phyloP scores from a whole-genome alignment of 176 grass and related monocot species.

The Juncus effusus region DNA sequence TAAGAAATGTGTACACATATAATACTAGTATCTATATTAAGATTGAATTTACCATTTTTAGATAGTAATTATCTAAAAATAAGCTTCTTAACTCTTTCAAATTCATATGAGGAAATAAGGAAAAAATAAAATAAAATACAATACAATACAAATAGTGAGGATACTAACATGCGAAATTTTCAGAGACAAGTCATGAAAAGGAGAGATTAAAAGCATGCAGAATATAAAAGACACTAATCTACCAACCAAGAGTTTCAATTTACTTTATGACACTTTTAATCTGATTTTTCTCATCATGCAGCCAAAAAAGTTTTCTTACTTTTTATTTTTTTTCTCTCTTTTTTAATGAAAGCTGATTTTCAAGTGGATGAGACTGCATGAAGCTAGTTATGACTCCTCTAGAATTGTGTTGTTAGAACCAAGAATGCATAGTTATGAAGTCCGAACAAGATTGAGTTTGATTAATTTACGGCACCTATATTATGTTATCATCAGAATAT shows the following conservation, averaged over 20 bases:
- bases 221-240: slow-evolving; percentile 29
- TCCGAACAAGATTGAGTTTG: too few relatives aligned
- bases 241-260: slow-evolving; percentile 5
- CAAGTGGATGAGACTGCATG: neutral
- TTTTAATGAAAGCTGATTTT: neutral
- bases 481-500: too few relatives aligned
- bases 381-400: slow-evolving; percentile 1
- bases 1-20: too few relatives aligned
- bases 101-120: neutral
- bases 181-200: slow-evolving; percentile 10
- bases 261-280: slow-evolving; percentile 21
- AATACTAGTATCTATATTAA: too few relatives aligned
- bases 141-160: neutral
- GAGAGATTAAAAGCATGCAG: slow-evolving; percentile 17
- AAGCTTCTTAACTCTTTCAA: neutral
- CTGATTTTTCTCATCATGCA: slow-evolving; percentile 23
- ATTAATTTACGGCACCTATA: too few relatives aligned
- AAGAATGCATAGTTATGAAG: too few relatives aligned
- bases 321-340: slow-evolving; percentile 3
- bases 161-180: too few relatives aligned
- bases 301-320: slow-evolving; percentile 20
- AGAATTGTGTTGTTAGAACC: neutral
- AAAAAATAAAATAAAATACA: neutral
- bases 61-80: too few relatives aligned
- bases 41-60: too few relatives aligned